A percentile compares a stretch with the other conserved stretches of the same genome.
Conservation (phyloP, 108 stramenopile genomes). For the Skeletonema menzelii region DNA sequence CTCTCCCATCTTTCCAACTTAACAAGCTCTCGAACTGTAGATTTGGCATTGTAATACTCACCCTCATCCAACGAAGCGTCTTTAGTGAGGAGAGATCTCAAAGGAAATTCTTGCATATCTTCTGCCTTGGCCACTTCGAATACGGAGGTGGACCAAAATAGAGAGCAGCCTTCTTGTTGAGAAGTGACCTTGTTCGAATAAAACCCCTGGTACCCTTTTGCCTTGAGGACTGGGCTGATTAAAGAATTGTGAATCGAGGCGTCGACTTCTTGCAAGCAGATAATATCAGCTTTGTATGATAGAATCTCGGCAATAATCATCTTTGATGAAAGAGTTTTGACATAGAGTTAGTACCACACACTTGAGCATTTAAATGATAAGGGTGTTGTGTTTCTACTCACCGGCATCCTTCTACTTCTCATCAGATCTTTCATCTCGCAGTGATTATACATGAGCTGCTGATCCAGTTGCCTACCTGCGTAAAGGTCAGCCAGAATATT, state of each 20-base stretch:
- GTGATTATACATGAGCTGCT: slow-evolving; percentile 50
- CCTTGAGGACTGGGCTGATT: slow-evolving; percentile 25
- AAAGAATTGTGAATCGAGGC: slow-evolving; percentile 30
- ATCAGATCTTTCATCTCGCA: slow-evolving; percentile 44
- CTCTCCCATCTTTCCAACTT: slow-evolving; percentile 50
- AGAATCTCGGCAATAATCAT: slow-evolving; percentile 75
- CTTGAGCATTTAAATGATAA: neutral
- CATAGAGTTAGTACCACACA: neutral
- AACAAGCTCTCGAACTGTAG: slow-evolving; percentile 12
- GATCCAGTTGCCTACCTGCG: slow-evolving; percentile 32
- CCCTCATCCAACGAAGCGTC: neutral
- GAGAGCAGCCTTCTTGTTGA: slow-evolving; percentile 66
- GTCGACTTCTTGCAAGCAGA: slow-evolving; percentile 88
- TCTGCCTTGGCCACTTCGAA: slow-evolving; percentile 43
- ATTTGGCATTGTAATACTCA: slow-evolving; percentile 31
- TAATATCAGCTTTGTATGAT: slow-evolving; percentile 64
- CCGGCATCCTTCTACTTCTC: slow-evolving; percentile 57
- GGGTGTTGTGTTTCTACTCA: neutral
- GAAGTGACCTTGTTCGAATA: slow-evolving; percentile 39
- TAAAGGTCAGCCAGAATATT: slow-evolving; percentile 77
- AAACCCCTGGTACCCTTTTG: slow-evolving; percentile 45
- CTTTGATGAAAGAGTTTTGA: neutral
- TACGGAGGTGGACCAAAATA: slow-evolving; percentile 60
- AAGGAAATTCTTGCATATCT: slow-evolving; percentile 45
- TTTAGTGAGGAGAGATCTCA: slow-evolving; percentile 16